Base-by-base conservation (phyloP, 108 stramenopile genomes). In the Pseudonitzschia delicatissima region DNA sequence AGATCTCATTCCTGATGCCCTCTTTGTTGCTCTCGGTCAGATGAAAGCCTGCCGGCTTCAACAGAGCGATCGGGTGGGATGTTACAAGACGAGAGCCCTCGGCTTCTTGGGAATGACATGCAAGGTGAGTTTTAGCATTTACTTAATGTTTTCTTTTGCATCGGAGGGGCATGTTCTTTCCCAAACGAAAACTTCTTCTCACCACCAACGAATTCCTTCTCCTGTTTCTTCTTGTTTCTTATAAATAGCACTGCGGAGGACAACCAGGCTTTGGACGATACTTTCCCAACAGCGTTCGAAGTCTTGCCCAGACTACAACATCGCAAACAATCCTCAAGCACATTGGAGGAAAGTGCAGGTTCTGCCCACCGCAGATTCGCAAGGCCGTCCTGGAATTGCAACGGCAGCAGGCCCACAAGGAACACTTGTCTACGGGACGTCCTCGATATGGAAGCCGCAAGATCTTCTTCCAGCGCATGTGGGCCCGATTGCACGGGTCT, bases 321-420 rank as follows among this genome's bases (percentile, higher is more conserved):
- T 76, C 70, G 53, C 86, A 86, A 57, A 86, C 90, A 8, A 87
- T 91, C 45, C 73, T 91, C 45, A 91, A 91, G 73, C 86, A 89
- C 62, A 77, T 89, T 50, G 76, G 76, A 11, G 55, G 59, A 36
- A 84, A 86, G 40, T 89, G 88, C 68, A 68, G 81, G 25, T 71
- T 73, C 66, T 79, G 81, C 37, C 88, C 88, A 15, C 74, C 70
- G 1, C 49, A 78, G 17, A 50, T 89, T 5, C 65, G 81, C n/a
- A 68, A 81, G 58, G 74, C 79, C 18, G 64, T 85, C 12, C 18
- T 62, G 1, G 66, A 82, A 51, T 50, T 84, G 20, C 78, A 82
- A 50, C 45, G 69, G 20, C 69, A 74, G 42, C 77, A 82, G 45
- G 76, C 66, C 11, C 66, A 65, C 25, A 63, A 71, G 28, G 81